Evolutionary conservation across 805 yeast genomes (phyloP), one percentile per base, ranked within the genome.

Genomic region (Schizosaccharomyces lindneri): DNA sequence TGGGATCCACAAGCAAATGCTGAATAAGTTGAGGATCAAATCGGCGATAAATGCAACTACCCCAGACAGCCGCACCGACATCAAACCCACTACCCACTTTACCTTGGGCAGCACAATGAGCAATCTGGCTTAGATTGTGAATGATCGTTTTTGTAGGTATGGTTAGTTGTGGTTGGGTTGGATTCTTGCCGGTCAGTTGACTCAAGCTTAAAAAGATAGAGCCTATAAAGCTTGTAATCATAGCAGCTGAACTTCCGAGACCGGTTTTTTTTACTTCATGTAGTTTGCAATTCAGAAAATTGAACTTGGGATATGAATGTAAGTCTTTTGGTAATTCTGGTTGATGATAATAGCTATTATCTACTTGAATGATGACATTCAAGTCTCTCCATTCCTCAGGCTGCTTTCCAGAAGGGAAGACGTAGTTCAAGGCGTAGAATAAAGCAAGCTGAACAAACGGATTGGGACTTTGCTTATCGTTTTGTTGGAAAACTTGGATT

Each of bases 81-180:
- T 93, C 98, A 71, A 93, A 93, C 0, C 98, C 98, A 2, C 96
- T 87, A 0, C 98, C 98, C 31, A 93, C 82, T 71, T 93, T 93
- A 41, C 87, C 86, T 70, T 93, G 98, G 2, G 98, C 97, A 63
- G 80, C 78, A 70, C 96, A 89, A 70, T 93, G 98, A 0, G 95
- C 84, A 7, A 86, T 75, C 70, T 93, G 98, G 0, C 96, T 80
- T 32, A 87, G 71, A 67, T 87, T 90, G 70, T 93, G 97, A 43
- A 90, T 75, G n/a, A 70, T 64, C 4, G 66, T 65, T 32, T 74
- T 65, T 5, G 43, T 36, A 19, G 13, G n/a, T 13, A 9, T 24
- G 31, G 60, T 59, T 48, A 19, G 29, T 61, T 17, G 32, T 43
- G 55, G 21, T 7, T 19, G 15, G 15, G 27, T 48, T 3, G 29